A percentile compares a stretch with the other conserved stretches of the same genome.
phyloP scores from a whole-genome alignment of 2,329 filamentous ascomycete species.

The Aspergillus piperis region DNA sequence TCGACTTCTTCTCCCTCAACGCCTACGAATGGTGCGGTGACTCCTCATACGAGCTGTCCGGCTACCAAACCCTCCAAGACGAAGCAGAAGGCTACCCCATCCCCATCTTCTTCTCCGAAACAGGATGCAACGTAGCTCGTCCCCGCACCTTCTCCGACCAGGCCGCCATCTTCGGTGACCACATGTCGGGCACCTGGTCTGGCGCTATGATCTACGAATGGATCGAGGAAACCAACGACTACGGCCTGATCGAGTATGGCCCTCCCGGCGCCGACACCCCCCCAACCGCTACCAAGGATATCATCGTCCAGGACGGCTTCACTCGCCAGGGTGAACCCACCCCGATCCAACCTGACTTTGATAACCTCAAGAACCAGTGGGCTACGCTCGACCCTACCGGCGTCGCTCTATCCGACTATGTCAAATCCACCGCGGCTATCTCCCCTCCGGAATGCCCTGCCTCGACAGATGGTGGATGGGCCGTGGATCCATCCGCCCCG shows the following conservation, averaged over 20 bases:
- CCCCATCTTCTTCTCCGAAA: constrained; percentile 90
- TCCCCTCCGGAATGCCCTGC: constrained; percentile 70
- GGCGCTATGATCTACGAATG: constrained; percentile 87
- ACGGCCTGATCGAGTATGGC: constrained; percentile 78
- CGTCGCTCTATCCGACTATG: constrained; percentile 66
- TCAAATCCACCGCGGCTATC: constrained; percentile 59
- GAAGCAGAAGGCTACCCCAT: constrained; percentile 71
- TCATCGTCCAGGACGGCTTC: constrained; percentile 64
- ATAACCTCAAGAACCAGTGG: constrained; percentile 76
- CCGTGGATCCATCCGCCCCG: constrained; percentile 67
- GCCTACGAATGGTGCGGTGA: constrained; percentile 78
- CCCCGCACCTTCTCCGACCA: constrained; percentile 61
- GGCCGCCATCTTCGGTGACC: constrained; percentile 69
- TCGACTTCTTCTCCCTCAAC: constrained; percentile 86
- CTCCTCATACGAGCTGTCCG: constrained; percentile 60
- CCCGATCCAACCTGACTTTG: constrained; percentile 73
- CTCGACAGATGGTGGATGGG: constrained; percentile 70
- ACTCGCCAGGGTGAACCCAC: constrained; percentile 71
- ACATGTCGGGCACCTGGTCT: constrained; percentile 72
- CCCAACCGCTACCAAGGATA: constrained; percentile 46
- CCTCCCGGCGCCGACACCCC: constrained; percentile 56
- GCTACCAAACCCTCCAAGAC: constrained; percentile 68
- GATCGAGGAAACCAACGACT: constrained; percentile 81
- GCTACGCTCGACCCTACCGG: constrained; percentile 69
- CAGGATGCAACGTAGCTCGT: constrained; percentile 68